These are phyloP conservation scores for Castanea mollissima DNA, from an alignment of 306 rosid species.

Conservation along the genomic window DNA sequence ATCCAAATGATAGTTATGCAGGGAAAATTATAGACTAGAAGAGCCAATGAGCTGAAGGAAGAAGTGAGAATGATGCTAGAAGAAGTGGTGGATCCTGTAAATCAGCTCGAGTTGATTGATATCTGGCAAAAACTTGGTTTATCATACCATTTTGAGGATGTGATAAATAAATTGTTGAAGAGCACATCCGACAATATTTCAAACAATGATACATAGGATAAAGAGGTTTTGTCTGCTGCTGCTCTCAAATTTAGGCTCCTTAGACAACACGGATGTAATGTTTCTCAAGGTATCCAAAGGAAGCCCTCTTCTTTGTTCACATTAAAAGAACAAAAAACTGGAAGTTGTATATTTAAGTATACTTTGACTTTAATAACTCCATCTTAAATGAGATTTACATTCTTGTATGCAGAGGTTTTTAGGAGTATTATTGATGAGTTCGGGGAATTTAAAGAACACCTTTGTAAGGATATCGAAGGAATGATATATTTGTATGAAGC, in stretches of 20 bases:
- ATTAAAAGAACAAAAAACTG: not conserved
- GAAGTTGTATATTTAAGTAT: too few relatives aligned
- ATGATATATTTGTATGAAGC: slow-evolving; percentile 20
- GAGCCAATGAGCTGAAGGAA: not conserved
- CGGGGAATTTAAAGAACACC: not conserved
- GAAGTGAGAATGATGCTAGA: slow-evolving; percentile 3
- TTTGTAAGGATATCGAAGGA: not conserved
- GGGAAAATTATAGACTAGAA: slow-evolving; percentile 1
- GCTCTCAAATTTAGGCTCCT: too few relatives aligned
- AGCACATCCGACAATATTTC: too few relatives aligned
- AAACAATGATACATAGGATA: too few relatives aligned
- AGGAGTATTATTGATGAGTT: not conserved
- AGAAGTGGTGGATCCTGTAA: not conserved
- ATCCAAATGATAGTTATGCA: not conserved
- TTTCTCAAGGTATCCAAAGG: not conserved
- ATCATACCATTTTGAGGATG: slow-evolving; percentile 12
- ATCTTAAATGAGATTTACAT: not conserved
- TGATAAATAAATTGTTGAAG: not conserved
- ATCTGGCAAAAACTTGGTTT: slow-evolving; percentile 14
- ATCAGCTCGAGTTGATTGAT: slow-evolving; percentile 20
- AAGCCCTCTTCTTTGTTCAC: not conserved
- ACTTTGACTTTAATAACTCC: not conserved
- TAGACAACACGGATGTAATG: not conserved
- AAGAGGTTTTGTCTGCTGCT: too few relatives aligned
- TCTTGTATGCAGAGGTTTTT: slow-evolving; percentile 3